Evolutionary conservation across 2,329 filamentous ascomycete species (phyloP).

Genomic region (Pseudogymnoascus sp.): DNA sequence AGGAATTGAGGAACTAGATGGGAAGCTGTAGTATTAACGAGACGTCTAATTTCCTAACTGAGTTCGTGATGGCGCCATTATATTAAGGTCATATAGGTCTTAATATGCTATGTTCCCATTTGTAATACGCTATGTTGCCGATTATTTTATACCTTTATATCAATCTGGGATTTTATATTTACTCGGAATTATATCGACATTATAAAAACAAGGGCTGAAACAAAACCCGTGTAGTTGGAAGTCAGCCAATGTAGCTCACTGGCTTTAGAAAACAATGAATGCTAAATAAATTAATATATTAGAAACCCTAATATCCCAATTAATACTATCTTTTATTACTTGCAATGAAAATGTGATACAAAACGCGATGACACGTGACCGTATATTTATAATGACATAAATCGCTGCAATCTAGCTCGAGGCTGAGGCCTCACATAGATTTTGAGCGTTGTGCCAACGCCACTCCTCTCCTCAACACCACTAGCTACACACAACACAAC

Average conservation of each 20-base stretch:
- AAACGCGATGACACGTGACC: not conserved
- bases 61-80: not conserved
- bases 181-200: not conserved
- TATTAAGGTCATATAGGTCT: not conserved
- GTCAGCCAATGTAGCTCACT: no score
- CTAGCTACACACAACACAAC: not conserved
- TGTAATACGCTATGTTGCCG: not conserved
- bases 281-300: not conserved
- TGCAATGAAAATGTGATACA: not conserved
- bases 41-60: not conserved
- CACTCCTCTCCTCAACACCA: not conserved
- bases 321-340: not conserved
- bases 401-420: not conserved
- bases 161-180: not conserved
- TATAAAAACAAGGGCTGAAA: not conserved
- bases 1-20: not conserved
- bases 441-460: not conserved
- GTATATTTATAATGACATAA: conserved; percentile 6
- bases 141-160: not conserved
- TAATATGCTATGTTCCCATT: not conserved
- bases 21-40: not conserved
- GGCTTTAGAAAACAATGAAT: not conserved
- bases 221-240: no score
- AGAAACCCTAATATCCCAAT: not conserved
- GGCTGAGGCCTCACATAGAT: conserved; percentile 5